Evolutionary conservation across 2,329 filamentous ascomycete genomes (phyloP).

Genomic region (Calonectria leucothoes): DNA sequence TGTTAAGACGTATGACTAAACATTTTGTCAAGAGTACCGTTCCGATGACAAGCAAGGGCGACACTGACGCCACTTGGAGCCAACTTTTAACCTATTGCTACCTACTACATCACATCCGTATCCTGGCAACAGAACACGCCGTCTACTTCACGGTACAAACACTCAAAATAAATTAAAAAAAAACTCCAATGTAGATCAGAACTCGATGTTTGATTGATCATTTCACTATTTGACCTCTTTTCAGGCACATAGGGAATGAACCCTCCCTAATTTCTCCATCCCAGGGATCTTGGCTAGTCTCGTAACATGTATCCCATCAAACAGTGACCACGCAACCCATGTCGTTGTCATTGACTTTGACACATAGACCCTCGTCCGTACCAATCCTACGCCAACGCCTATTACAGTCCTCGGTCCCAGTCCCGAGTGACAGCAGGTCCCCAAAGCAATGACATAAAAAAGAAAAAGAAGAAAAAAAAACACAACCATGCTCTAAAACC

Average conservation of each 20-base stretch:
- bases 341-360: constrained; percentile 36
- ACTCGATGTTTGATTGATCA: not conserved
- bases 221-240: constrained; percentile 14
- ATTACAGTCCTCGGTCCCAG: constrained; percentile 32
- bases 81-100: not conserved
- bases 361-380: constrained; percentile 40
- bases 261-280: not conserved
- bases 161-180: not conserved
- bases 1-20: not conserved
- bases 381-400: constrained; percentile 42
- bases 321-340: constrained; percentile 31
- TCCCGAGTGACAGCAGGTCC: constrained; percentile 27
- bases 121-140: not conserved
- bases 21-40: not conserved
- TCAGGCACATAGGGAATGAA: not conserved
- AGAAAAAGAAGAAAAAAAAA: not conserved
- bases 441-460: not conserved
- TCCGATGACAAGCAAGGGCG: not conserved
- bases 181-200: not conserved
- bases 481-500: constrained; percentile 26
- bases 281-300: constrained; percentile 16
- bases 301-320: constrained; percentile 39
- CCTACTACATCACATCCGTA: not conserved
- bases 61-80: not conserved
- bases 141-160: not conserved